Percentiles rank a stretch among this genome's conserved stretches.
Evolutionary conservation across 2,329 filamentous ascomycete genomes (phyloP).

Genomic region (Xylaria polymorpha): DNA sequence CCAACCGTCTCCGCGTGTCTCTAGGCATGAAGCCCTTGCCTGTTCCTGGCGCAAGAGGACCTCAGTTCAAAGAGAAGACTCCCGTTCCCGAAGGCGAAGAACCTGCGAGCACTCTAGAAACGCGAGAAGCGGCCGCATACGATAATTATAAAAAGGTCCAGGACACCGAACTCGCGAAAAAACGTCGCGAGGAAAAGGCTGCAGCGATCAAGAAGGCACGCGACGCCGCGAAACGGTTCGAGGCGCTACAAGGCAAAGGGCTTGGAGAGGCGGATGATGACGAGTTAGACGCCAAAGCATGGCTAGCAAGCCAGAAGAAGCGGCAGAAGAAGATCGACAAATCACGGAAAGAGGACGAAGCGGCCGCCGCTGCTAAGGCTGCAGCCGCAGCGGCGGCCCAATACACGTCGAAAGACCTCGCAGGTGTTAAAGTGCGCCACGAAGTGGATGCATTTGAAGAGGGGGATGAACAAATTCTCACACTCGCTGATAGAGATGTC

Average conservation of each 20-base stretch:
- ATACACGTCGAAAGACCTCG: slow-evolving; percentile 87
- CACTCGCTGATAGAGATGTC: slow-evolving; percentile 92
- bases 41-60: slow-evolving; percentile 73
- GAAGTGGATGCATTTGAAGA: slow-evolving; percentile 84
- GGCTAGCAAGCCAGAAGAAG: slow-evolving; percentile 92
- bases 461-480: slow-evolving; percentile 87
- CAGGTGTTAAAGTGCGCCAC: slow-evolving; percentile 92
- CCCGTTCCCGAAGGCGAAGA: slow-evolving; percentile 63
- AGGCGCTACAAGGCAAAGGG: slow-evolving; percentile 82
- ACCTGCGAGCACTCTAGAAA: slow-evolving; percentile 83
- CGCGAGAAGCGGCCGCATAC: slow-evolving; percentile 76
- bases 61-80: slow-evolving; percentile 54
- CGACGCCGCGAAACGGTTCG: slow-evolving; percentile 81
- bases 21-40: slow-evolving; percentile 92
- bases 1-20: slow-evolving; percentile 89
- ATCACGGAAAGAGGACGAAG: slow-evolving; percentile 76
- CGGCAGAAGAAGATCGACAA: slow-evolving; percentile 90
- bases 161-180: slow-evolving; percentile 81
- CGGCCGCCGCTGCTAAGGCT: slow-evolving; percentile 80
- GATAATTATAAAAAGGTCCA: slow-evolving; percentile 76
- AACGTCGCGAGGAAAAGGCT: slow-evolving; percentile 81
- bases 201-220: slow-evolving; percentile 87
- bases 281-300: slow-evolving; percentile 80
- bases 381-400: slow-evolving; percentile 70
- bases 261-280: slow-evolving; percentile 79